phyloP scores from a whole-genome alignment of 768 basidiomycete species.

The Tulasnella sp. region DNA sequence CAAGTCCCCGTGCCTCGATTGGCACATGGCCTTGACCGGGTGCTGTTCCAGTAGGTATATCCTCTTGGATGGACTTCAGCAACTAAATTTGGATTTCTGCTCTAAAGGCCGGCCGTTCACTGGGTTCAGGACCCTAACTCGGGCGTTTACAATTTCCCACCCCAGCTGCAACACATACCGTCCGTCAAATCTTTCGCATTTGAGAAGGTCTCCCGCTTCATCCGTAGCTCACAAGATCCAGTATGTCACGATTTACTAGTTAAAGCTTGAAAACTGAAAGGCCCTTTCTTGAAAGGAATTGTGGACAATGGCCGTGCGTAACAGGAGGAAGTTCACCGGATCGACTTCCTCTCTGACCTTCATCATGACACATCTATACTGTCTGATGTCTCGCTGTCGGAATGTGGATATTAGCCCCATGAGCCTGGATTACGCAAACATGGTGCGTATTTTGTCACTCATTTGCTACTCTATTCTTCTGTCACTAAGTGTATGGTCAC shows the following conservation, averaged over 20 bases:
- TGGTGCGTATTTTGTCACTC: slow-evolving; percentile 44
- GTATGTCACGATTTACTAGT: slow-evolving; percentile 30
- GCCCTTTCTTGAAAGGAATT: slow-evolving; percentile 43
- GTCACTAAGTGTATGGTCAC: too few species aligned
- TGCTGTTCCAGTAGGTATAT: slow-evolving; percentile 58
- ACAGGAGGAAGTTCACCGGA: slow-evolving; percentile 59
- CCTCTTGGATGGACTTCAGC: background rate
- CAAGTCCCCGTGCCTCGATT: slow-evolving; percentile 40
- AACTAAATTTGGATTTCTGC: too few species aligned
- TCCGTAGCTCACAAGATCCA: slow-evolving; percentile 66
- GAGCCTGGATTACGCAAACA: slow-evolving; percentile 46
- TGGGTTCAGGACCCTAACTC: slow-evolving; percentile 83
- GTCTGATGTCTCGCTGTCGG: slow-evolving; percentile 66
- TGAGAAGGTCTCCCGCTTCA: slow-evolving; percentile 59
- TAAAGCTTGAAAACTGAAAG: background rate
- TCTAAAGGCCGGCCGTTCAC: slow-evolving; percentile 69
- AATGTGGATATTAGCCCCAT: slow-evolving; percentile 50
- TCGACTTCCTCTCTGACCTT: slow-evolving; percentile 86
- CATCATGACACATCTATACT: slow-evolving; percentile 79
- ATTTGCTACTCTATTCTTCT: too few species aligned
- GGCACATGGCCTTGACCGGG: slow-evolving; percentile 55
- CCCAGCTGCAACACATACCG: slow-evolving; percentile 62
- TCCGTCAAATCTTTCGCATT: slow-evolving; percentile 77
- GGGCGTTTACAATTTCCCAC: slow-evolving; percentile 73
- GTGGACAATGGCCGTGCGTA: slow-evolving; percentile 43